Base-by-base conservation (phyloP, 2,329 filamentous ascomycete genomes). In the Arthrobotrys entomopaga region DNA sequence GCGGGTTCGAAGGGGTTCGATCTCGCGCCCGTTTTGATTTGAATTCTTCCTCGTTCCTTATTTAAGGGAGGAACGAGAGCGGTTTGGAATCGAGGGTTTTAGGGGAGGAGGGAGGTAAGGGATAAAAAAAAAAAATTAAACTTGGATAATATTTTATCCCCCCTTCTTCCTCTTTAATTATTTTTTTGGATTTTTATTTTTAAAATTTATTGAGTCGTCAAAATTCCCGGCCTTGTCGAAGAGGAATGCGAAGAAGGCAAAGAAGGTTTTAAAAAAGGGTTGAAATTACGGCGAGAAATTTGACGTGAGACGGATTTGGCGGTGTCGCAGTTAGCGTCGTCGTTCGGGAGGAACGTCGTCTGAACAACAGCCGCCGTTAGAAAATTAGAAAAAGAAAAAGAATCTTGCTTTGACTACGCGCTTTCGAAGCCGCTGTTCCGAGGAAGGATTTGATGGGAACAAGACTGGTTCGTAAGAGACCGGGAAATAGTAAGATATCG, bases 181-280 rank as follows among this genome's bases (percentile, higher is more conserved):
- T 34, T 34, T 34, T 34, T 34, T 34, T 34, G 10, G 29, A 34
- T 34, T 34, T 34, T 6, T 5, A 34, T 24, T 29, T 46, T 8
- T 49, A 46, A 13, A 13, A 7, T 7, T 15, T 15, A 46, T 46
- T 19, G 13, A 11, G 53, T 7, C 19, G 19, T 58, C 42, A 42
- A 59, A 26, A 53, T 48, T 56, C 50, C 50, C 22, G 50, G 20
- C 29, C 29, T 16, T 56, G 49, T 42, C 20, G 26, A 24, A 29
- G 60, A 56, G 60, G 60, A 65, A 65, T 53, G 57, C 7, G 42
- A 24, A 26, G 20, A 42, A 42, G 34, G 24, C 38, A 38, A 38
- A n/a, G 53, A 24, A 34, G 42, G 10, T 7, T 40, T 43, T 40
- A 59, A 22, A 24, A 34, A 26, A n/a, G 22, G 13, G 49, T 43